Base-by-base conservation (phyloP, 495 filamentous ascomycete genomes). In the Daldinia childiae region DNA sequence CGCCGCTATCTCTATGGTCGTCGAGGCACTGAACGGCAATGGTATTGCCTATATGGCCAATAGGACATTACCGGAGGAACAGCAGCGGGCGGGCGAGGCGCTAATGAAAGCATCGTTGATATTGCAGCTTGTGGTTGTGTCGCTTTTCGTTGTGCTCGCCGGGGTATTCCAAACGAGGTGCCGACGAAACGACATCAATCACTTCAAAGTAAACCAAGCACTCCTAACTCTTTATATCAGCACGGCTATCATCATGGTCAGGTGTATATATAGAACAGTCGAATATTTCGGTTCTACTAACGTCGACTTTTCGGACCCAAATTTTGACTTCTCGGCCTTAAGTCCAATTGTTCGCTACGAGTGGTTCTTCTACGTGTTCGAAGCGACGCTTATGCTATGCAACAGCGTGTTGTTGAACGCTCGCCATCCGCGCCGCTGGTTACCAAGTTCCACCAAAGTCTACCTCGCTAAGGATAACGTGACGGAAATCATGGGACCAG, bases 291-390 rank as follows among this genome's bases (percentile, higher is more conserved):
- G 74, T 65, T 75, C 59, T 73, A 79, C 69, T 36, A 80, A 64
- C 77, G 75, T 73, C 52, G 80, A 68, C 63, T 76, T 54, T 36
- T 57, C 43, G 41, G 75, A 48, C n/a, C 34, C 64, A 24, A 69
- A 58, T 12, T 62, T 73, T n/a, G 81, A 86, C 48, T 69, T 69
- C 0, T 57, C 56, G 54, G 70, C 54, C 5, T 59, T 83, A 14
- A 87, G 83, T 36, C 87, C 88, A 0, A 78, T 90, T 36, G 58
- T 90, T 50, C 85, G 87, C 27, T 86, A 90, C 58, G 91, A 93
- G 75, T 90, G 87, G 86, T 92, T 87, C 75, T 92, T 92, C 74
- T 93, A 87, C 79, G 81, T 93, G 36, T 92, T 92, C 67, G 91
- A 93, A 76, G 84, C 83, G 0, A 75, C 76, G 11, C 77, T 91